Base-by-base conservation (phyloP, 768 basidiomycete species). In the Rhizopogon salebrosus region DNA sequence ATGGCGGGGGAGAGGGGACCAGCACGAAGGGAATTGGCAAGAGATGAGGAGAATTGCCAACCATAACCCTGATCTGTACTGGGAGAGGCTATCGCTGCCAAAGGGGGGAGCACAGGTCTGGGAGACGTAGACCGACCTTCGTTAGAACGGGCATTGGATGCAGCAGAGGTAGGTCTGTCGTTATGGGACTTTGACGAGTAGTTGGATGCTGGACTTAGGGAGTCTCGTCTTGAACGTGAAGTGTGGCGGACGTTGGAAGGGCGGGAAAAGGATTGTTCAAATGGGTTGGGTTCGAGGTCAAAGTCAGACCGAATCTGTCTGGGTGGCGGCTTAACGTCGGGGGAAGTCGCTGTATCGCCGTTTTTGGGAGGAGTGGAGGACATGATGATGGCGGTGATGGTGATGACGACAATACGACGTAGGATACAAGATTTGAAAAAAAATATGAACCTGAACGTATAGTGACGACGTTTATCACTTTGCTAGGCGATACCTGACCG, bases 1-100 rank as follows among this genome's bases (percentile, higher is more conserved):
- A 98, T 95, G 51, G 95, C 94, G 27, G 95, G 95, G 5, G 91
- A 93, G 51, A 98, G 85, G 1, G 95, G 95, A 4, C 95, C 95
- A 0, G 94, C 81, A 41, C 95, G 85, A 31, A 98, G 82, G 2
- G 92, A 94, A 68, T 88, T 88, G 39, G 76, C 70, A 45, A 86
- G 72, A 39, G 83, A 76, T 13, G 79, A 69, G 38, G 80, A 76
- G 64, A 84, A 84, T 34, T 75, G 79, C 89, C 92, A 84, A 52
- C 66, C 68, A 54, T 79, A 80, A 22, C 69, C 66, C 4, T 70
- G 66, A 50, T 77, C 80, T 46, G 45, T 34, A 20, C 74, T 72
- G 8, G 78, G 77, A 6, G 82, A 82, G 1, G 87, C 82, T 54
- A 93, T 85, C 51, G 87, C 75, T 13, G 88, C 84, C 52, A 94